phyloP scores from a whole-genome alignment of 176 grass and related monocot genomes.

The Tillandsia fasciculata region DNA sequence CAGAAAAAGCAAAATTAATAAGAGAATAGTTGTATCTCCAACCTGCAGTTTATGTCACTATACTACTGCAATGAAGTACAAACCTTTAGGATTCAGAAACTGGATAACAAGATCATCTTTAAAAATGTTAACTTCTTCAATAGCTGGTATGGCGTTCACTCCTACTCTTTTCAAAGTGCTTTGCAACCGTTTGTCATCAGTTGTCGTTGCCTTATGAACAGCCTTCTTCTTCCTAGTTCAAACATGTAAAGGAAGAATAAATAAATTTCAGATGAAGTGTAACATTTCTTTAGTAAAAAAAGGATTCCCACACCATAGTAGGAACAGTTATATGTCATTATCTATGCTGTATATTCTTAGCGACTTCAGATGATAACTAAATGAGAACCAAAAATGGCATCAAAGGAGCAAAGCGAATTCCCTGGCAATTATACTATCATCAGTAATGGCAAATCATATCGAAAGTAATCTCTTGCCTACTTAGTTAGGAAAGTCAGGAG shows the following conservation, averaged over 20 bases:
- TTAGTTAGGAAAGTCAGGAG: no score
- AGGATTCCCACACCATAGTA: no score
- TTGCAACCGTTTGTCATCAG: constrained; percentile 93
- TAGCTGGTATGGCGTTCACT: constrained; percentile 88
- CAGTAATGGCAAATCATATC: no score
- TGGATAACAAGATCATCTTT: constrained; percentile 98
- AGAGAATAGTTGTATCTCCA: neutral
- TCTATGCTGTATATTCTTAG: no score
- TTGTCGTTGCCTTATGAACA: constrained; percentile 76
- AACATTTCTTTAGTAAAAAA: neutral
- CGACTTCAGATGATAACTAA: no score
- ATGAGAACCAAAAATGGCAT: no score
- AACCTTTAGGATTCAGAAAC: constrained; percentile 93
- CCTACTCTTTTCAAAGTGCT: constrained; percentile 96
- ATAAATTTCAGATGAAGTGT: neutral
- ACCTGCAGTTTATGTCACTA: neutral
- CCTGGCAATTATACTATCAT: no score
- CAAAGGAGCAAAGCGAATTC: no score
- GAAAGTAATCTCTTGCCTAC: no score
- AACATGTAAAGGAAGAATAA: neutral
- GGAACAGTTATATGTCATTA: no score
- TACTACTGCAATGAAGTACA: neutral
- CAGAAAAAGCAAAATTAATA: neutral
- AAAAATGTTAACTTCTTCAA: constrained; percentile 99
- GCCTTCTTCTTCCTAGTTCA: constrained; percentile 88